These are phyloP conservation scores for Penicillium hordei DNA, from an alignment of 2,329 filamentous ascomycete species.

Conservation along the genomic window DNA sequence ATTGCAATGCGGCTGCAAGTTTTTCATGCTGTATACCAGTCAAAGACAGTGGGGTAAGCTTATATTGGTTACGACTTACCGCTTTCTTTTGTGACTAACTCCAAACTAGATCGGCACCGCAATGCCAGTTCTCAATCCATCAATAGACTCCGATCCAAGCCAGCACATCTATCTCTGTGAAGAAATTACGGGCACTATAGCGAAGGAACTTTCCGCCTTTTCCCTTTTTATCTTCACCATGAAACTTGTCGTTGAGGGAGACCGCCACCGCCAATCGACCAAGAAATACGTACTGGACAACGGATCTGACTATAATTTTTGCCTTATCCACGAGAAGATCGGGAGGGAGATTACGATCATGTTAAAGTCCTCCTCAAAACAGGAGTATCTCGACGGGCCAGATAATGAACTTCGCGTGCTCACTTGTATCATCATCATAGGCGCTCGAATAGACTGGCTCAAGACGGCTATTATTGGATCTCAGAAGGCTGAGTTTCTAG, in stretches of 20 bases:
- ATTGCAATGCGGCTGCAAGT: background rate
- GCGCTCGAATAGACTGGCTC: background rate
- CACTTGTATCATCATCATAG: background rate
- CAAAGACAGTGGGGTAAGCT: background rate
- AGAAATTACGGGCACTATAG: background rate
- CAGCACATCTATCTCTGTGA: background rate
- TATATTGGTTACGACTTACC: background rate
- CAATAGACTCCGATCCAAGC: background rate
- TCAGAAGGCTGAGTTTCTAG: background rate
- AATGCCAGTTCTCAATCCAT: background rate
- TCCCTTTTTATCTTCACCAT: background rate
- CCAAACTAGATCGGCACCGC: background rate
- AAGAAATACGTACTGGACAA: background rate
- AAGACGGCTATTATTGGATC: background rate
- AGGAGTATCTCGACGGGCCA: background rate
- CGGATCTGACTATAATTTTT: background rate
- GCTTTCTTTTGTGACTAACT: background rate
- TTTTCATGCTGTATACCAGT: background rate
- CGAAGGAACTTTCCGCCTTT: background rate
- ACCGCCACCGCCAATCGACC: background rate
- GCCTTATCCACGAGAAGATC: background rate
- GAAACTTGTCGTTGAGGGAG: background rate
- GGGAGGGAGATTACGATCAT: background rate
- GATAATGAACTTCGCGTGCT: background rate
- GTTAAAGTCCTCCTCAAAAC: background rate